Base-by-base conservation (phyloP, 2,329 filamentous ascomycete genomes). In the Trichoderma brevicompactum region DNA sequence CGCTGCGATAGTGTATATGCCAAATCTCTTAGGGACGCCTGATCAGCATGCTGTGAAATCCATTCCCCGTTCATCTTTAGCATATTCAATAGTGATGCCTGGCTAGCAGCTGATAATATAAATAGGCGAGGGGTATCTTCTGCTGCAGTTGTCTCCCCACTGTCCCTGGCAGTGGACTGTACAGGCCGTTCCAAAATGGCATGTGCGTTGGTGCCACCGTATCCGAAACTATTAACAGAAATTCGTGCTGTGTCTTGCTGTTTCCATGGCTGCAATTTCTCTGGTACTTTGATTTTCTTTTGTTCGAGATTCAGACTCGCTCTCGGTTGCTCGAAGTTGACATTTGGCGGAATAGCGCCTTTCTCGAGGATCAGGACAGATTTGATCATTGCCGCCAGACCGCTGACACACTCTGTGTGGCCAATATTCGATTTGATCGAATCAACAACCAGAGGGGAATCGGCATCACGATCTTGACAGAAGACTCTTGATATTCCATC, bases 201-300 rank as follows among this genome's bases (percentile, higher is more conserved):
- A 63, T 81, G 80, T 1, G 75, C 76, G 66, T 82, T 82, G 7
- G 80, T 78, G 43, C 76, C 79, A 8, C 78, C 81, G 32, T 79
- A 82, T 0, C 81, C 81, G 55, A 83, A 84, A 58, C 76, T 79
- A 70, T 83, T 83, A 56, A 84, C 74, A 65, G 58, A 63, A 8
- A 55, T 49, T 43, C 58, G 28, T 17, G 38, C 52, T 19, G 40
- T n/a, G n/a, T 23, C 23, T 28, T 23, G 46, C 23, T 49, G n/a
- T 23, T 12, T 19, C 61, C 40, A 64, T 2, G 48, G 34, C 13
- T 41, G 38, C 10, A 44, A 44, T 66, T 60, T 67, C 66, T 36
- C 66, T 66, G 40, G 40, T 7, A 67, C 28, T 12, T 49, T 49
- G 13, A 61, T 36, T 15, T 40, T 36, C 28, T 34, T 49, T 56